Base-by-base conservation (phyloP, 2,329 filamentous ascomycete genomes). In the Sporothrix globosa region DNA sequence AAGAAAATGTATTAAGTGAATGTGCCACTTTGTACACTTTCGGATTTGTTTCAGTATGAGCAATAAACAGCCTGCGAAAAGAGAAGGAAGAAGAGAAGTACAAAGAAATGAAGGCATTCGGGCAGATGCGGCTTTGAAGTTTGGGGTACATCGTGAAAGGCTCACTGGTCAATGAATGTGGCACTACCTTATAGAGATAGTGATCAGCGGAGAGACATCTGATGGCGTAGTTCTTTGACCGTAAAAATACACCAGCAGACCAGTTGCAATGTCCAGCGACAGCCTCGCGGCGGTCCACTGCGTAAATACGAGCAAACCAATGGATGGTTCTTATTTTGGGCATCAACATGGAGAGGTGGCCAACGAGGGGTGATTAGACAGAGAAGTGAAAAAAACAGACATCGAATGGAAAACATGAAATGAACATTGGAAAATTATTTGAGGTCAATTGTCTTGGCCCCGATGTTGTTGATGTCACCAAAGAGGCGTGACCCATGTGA, bases 391-490 rank as follows among this genome's bases (percentile, higher is more conserved):
- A 27, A 21, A 30, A 27, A 0, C 3, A 7, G 30, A 46, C 3
- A n/a, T 3, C 11, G 4, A 41, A 30, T 5, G 1, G 30, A 2
- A 46, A 27, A 27, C 9, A 24, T 3, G 21, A 46, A 24, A 58
- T n/a, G 10, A 19, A 61, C 13, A 6, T 21, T 58, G 13, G 39
- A 7, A 17, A 44, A 44, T 44, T 17, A 13, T 44, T n/a, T 14
- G 48, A n/a, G 7, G 46, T 54, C 65, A 24, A 58, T 34, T n/a
- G 13, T 46, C 13, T 61, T 52, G 48, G 66, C 14, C 63, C 63
- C 58, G 68, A 34, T 48, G 39, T 30, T 68, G 21, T 60, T 60
- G 30, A 60, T 44, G 56, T 60, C 58, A 46, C 58, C 30, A 58
- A 56, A 58, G 30, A 58, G 19, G 34, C 17, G 65, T 14, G 48